These are phyloP conservation scores for Astrothelium macrocarpum DNA, from an alignment of 495 filamentous ascomycete genomes.

Conservation along the genomic window DNA sequence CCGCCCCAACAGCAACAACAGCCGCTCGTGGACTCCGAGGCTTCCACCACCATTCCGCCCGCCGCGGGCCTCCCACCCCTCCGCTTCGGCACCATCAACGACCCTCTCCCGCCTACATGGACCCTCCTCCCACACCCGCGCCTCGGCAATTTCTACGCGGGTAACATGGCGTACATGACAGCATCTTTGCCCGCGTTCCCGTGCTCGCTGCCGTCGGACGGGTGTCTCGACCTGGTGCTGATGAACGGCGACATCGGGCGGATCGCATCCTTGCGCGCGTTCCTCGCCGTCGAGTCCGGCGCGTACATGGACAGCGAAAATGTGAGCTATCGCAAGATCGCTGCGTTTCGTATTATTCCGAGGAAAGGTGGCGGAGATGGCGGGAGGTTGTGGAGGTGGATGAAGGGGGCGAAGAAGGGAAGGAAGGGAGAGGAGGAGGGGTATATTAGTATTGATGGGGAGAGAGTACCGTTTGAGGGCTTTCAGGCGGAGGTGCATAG, in stretches of 20 bases:
- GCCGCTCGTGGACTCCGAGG: conserved; percentile 53
- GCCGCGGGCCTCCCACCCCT: conserved; percentile 56
- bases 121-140: conserved; percentile 54
- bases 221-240: conserved; percentile 72
- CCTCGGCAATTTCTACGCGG: conserved; percentile 86
- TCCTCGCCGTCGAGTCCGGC: conserved; percentile 60
- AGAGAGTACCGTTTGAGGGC: conserved; percentile 70
- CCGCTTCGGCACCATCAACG: conserved; percentile 66
- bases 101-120: conserved; percentile 67
- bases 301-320: conserved; percentile 68
- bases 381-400: background rate
- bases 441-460: conserved; percentile 92
- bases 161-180: conserved; percentile 91
- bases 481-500: conserved; percentile 86
- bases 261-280: conserved; percentile 49
- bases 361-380: background rate
- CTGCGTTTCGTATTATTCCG: conserved; percentile 74
- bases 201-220: conserved; percentile 73
- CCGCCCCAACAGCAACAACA: background rate
- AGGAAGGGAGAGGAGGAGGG: conserved; percentile 49
- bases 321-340: conserved; percentile 71
- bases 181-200: conserved; percentile 83
- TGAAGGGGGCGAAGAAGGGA: conserved; percentile 10
- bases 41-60: conserved; percentile 41
- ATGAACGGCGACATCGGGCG: conserved; percentile 67